These are phyloP conservation scores for Stachybotrys chartarum DNA, from an alignment of 2,329 filamentous ascomycete species.

Conservation along the genomic window DNA sequence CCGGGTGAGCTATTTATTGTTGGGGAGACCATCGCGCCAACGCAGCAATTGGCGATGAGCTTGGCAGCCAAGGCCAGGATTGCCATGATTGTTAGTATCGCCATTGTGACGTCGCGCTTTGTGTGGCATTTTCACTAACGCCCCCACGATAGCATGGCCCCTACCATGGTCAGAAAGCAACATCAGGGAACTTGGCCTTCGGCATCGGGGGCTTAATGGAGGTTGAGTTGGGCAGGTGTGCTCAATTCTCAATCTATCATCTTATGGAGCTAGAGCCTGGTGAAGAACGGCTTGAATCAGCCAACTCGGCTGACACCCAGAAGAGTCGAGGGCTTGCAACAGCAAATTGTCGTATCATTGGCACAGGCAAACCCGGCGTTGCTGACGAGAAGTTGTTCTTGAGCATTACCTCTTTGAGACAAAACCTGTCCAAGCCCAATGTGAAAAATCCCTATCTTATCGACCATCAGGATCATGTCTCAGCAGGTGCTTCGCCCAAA, in stretches of 20 bases:
- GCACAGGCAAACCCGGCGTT: background rate
- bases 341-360: conserved; percentile 2
- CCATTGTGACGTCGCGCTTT: background rate
- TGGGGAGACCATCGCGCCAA: conserved; percentile 36
- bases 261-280: conserved; percentile 31
- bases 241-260: conserved; percentile 41
- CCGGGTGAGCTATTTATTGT: conserved; percentile 31
- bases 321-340: background rate
- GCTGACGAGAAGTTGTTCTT: background rate
- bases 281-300: conserved; percentile 12
- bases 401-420: background rate
- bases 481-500: background rate
- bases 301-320: background rate
- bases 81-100: conserved; percentile 13
- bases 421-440: background rate
- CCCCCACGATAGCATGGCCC: conserved; percentile 27
- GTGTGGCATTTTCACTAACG: background rate
- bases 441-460: background rate
- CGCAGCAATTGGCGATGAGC: conserved; percentile 35
- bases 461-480: background rate
- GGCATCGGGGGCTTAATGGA: conserved; percentile 20
- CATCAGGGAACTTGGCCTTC: conserved; percentile 40
- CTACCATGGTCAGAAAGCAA: conserved; percentile 44
- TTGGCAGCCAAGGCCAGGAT: conserved; percentile 19
- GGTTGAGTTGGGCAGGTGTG: conserved; percentile 24